Conservation (phyloP, 1,139 yeast genomes). For the Hansenula anomala region DNA sequence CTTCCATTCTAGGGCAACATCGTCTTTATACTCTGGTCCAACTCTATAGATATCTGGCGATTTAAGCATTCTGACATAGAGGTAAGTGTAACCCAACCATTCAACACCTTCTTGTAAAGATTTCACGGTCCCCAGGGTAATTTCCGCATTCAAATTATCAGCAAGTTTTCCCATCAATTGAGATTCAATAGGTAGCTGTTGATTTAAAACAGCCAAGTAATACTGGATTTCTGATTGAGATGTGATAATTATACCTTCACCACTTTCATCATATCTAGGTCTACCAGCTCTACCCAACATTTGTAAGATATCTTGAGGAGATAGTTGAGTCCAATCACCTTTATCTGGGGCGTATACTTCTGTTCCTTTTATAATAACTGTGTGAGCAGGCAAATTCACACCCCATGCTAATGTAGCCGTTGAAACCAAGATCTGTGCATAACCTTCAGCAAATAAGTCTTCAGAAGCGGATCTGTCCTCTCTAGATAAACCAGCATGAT, state of each 20-base stretch:
- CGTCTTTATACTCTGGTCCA: constrained; percentile 59
- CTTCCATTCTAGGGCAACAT: constrained; percentile 42
- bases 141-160: constrained; percentile 82
- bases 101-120: constrained; percentile 60
- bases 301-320: constrained; percentile 92
- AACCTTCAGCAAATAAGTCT: constrained; percentile 85
- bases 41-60: constrained; percentile 75
- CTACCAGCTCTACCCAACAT: constrained; percentile 98
- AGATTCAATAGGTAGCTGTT: constrained; percentile 90
- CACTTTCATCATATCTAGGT: constrained; percentile 87
- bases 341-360: constrained; percentile 89
- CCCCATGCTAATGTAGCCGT: constrained; percentile 99
- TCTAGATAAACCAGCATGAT: constrained; percentile 86
- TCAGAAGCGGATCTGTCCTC: constrained; percentile 77
- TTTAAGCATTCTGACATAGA: constrained; percentile 73
- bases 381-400: constrained; percentile 94
- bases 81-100: constrained; percentile 80
- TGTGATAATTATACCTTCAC: constrained; percentile 93
- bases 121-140: constrained; percentile 66
- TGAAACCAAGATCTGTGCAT: constrained; percentile 75
- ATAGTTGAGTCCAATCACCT: constrained; percentile 83
- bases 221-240: constrained; percentile 82
- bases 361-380: constrained; percentile 93
- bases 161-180: constrained; percentile 69
- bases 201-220: constrained; percentile 82